These are phyloP conservation scores for Blastocrithidia nonstop DNA, from an alignment of 208 protist genomes.

Conservation along the genomic window DNA sequence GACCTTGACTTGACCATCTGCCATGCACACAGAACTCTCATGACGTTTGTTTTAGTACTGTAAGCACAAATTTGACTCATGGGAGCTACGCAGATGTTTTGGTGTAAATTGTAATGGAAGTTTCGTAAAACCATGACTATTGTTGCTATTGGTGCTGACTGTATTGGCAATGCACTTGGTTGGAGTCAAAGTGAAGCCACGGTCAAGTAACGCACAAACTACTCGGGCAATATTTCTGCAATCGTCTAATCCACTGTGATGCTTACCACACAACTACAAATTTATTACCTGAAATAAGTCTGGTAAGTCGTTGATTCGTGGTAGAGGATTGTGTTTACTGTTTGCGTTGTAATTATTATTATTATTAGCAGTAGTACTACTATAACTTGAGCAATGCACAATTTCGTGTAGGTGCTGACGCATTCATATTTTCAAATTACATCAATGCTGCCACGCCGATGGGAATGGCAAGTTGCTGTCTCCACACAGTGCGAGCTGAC, in stretches of 20 bases:
- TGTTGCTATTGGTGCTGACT: neutral
- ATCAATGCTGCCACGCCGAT: conserved; percentile 44
- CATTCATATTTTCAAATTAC: conserved; percentile 85
- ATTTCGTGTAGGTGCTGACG: conserved; percentile 2
- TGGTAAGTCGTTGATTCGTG: conserved; percentile 11
- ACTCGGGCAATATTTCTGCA: conserved; percentile 84
- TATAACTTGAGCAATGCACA: neutral
- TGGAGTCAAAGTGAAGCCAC: conserved; percentile 18
- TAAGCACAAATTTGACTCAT: too few relatives aligned
- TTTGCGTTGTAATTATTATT: neutral
- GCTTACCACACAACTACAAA: conserved; percentile 52
- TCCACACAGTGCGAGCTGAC: conserved; percentile 21
- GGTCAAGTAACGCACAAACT: conserved; percentile 24
- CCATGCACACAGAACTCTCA: too few relatives aligned
- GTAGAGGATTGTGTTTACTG: neutral
- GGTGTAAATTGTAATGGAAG: too few relatives aligned
- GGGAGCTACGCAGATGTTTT: too few relatives aligned
- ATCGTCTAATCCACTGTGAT: conserved; percentile 90
- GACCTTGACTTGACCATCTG: too few relatives aligned
- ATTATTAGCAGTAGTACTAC: neutral
- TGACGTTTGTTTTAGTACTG: too few relatives aligned
- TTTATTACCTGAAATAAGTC: conserved; percentile 52
- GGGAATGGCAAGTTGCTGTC: neutral
- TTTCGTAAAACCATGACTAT: too few relatives aligned
- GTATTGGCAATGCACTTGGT: conserved; percentile 8